These are phyloP conservation scores for Helotiales sp. DNA, from an alignment of 2,329 filamentous ascomycete species.

Conservation along the genomic window DNA sequence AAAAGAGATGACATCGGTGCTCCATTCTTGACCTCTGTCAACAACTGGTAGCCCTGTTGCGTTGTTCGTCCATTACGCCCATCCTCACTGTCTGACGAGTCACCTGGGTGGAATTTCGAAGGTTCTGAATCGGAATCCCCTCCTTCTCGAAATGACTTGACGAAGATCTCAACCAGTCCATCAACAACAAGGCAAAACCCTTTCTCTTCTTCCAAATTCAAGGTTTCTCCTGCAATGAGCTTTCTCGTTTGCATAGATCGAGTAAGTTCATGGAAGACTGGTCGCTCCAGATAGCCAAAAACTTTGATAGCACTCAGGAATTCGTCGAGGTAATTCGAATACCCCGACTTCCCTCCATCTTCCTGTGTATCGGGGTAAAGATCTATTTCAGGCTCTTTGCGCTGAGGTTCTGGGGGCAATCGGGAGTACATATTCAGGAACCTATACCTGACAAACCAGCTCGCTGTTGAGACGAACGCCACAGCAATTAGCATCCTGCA, in stretches of 20 bases:
- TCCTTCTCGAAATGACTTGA: slow-evolving; percentile 74
- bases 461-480: slow-evolving; percentile 77
- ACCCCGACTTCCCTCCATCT: slow-evolving; percentile 81
- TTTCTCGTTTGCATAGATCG: slow-evolving; percentile 98
- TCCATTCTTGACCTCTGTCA: slow-evolving; percentile 97
- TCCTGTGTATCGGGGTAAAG: slow-evolving; percentile 93
- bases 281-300: slow-evolving; percentile 93
- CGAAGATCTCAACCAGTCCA: slow-evolving; percentile 94
- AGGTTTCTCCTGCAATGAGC: slow-evolving; percentile 91
- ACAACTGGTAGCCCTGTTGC: slow-evolving; percentile 86
- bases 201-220: slow-evolving; percentile 95
- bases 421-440: slow-evolving; percentile 97
- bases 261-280: slow-evolving; percentile 96
- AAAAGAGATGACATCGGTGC: slow-evolving; percentile 98
- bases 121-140: slow-evolving; percentile 41
- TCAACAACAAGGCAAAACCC: slow-evolving; percentile 98
- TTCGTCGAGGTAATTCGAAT: slow-evolving; percentile 96
- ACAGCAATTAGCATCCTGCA: slow-evolving; percentile 72
- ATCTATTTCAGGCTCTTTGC: slow-evolving; percentile 94
- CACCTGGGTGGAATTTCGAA: slow-evolving; percentile 42
- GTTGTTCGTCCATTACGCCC: slow-evolving; percentile 58
- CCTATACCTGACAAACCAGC: slow-evolving; percentile 93
- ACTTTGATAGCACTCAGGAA: slow-evolving; percentile 99
- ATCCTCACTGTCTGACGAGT: slow-evolving; percentile 67
- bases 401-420: slow-evolving; percentile 88